These are phyloP conservation scores for Wickerhamiella lipophila DNA, from an alignment of 805 yeast species.

Conservation along the genomic window DNA sequence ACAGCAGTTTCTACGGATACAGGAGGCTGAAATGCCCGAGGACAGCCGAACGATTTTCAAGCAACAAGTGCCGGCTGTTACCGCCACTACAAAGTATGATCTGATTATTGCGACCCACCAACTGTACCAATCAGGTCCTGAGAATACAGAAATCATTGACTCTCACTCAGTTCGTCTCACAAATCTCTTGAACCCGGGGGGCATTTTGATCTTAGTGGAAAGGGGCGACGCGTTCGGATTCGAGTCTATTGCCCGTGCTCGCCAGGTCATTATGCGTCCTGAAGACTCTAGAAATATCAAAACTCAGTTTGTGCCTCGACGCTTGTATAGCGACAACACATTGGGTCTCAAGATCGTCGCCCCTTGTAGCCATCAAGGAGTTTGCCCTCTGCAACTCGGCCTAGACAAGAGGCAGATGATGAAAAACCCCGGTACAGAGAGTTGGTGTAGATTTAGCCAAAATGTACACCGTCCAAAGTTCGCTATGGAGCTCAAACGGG, in stretches of 20 bases:
- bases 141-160: constrained; percentile 66
- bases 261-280: constrained; percentile 84
- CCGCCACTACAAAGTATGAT: constrained; percentile 46
- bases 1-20: constrained; percentile 53
- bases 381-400: constrained; percentile 73
- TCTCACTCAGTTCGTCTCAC: constrained; percentile 47
- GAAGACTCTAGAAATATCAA: constrained; percentile 27
- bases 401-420: constrained; percentile 35
- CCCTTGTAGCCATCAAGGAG: constrained; percentile 81
- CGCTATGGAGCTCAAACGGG: constrained; percentile 73
- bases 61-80: constrained; percentile 36
- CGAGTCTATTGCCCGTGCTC: constrained; percentile 77
- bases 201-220: constrained; percentile 67
- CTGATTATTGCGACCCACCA: constrained; percentile 76
- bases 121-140: constrained; percentile 43
- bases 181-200: constrained; percentile 57
- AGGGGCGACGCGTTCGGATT: constrained; percentile 85
- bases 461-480: constrained; percentile 66
- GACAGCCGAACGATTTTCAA: constrained; percentile 42
- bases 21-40: neutral
- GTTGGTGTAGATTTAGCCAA: constrained; percentile 65
- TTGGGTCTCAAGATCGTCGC: constrained; percentile 44
- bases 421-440: constrained; percentile 44
- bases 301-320: constrained; percentile 3
- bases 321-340: neutral